These are phyloP conservation scores for Ophiostoma novo-ulmi DNA, from an alignment of 2,329 filamentous ascomycete genomes.

Conservation along the genomic window DNA sequence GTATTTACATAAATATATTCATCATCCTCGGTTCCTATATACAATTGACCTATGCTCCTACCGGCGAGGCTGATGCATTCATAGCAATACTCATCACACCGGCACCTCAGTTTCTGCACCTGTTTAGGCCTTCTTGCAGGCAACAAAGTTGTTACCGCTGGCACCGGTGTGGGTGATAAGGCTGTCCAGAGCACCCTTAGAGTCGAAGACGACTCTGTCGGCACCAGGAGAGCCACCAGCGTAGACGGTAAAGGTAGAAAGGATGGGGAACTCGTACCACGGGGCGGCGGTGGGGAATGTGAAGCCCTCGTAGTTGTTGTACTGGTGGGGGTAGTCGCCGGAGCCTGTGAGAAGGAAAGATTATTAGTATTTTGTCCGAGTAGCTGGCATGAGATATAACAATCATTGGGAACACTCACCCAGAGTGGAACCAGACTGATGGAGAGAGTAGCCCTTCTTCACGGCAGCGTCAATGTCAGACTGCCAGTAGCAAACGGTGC, in stretches of 20 bases:
- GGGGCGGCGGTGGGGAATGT: slow-evolving; percentile 37
- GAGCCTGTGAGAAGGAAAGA: slow-evolving; percentile 15
- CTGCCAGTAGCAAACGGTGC: slow-evolving; percentile 37
- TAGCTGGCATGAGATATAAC: background rate
- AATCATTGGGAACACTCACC: slow-evolving; percentile 25
- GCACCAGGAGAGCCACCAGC: slow-evolving; percentile 53
- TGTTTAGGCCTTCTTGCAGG: slow-evolving; percentile 37
- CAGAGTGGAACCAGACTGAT: slow-evolving; percentile 30
- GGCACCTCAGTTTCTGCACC: background rate
- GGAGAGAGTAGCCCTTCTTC: slow-evolving; percentile 34
- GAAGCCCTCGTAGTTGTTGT: slow-evolving; percentile 43
- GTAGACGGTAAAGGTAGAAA: slow-evolving; percentile 36
- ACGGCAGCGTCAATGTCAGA: slow-evolving; percentile 35
- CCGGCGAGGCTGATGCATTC: background rate
- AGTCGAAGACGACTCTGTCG: slow-evolving; percentile 60
- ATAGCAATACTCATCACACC: background rate
- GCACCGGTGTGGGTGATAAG: slow-evolving; percentile 63
- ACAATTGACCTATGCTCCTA: background rate
- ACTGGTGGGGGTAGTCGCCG: slow-evolving; percentile 41
- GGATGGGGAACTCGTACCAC: slow-evolving; percentile 44
- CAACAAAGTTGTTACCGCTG: slow-evolving; percentile 58
- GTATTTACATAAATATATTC: background rate
- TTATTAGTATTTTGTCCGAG: background rate
- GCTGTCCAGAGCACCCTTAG: slow-evolving; percentile 47
- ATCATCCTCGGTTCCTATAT: background rate